These are phyloP conservation scores for Lachancea waltii DNA, from an alignment of 805 yeast species.

Conservation along the genomic window DNA sequence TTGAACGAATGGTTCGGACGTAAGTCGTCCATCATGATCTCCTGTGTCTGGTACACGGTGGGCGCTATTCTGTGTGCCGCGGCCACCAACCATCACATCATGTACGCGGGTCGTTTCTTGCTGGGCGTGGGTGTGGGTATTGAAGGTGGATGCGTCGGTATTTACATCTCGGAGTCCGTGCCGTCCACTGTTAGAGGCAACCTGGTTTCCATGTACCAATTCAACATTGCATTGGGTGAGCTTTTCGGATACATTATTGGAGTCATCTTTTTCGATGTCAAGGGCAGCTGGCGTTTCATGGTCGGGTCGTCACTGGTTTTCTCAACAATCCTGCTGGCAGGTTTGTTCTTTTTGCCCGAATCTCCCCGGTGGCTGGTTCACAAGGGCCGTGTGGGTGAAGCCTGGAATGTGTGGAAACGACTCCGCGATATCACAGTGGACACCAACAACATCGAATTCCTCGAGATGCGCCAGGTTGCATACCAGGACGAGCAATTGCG, in stretches of 20 bases:
- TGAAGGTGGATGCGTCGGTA: conserved; percentile 60
- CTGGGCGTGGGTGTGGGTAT: conserved; percentile 62
- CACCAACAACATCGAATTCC: conserved; percentile 45
- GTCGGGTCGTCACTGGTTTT: conserved; percentile 57
- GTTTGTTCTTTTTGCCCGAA: conserved; percentile 52
- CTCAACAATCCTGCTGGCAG: conserved; percentile 45
- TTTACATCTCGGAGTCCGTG: conserved; percentile 55
- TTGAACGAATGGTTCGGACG: conserved; percentile 51
- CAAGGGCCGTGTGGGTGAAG: conserved; percentile 46
- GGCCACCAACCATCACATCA: conserved; percentile 38
- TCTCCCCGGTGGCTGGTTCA: conserved; percentile 55
- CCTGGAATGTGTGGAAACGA: conserved; percentile 49
- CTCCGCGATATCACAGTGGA: conserved; percentile 43
- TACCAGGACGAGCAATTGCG: conserved; percentile 39
- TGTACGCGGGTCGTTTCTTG: conserved; percentile 55
- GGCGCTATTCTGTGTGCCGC: conserved; percentile 59
- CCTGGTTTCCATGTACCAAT: conserved; percentile 56
- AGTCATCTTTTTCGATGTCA: conserved; percentile 51
- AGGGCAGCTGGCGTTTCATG: conserved; percentile 60
- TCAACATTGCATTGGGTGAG: conserved; percentile 61
- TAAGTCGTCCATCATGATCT: conserved; percentile 45
- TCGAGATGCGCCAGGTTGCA: conserved; percentile 51
- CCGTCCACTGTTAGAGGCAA: conserved; percentile 55
- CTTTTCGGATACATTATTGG: conserved; percentile 58
- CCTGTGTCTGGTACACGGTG: conserved; percentile 54